Percentiles rank a stretch among this genome's conserved stretches.
These are phyloP conservation scores for Solanum rostratum DNA, from an alignment of 257 asterid genomes.

Conservation along the genomic window DNA sequence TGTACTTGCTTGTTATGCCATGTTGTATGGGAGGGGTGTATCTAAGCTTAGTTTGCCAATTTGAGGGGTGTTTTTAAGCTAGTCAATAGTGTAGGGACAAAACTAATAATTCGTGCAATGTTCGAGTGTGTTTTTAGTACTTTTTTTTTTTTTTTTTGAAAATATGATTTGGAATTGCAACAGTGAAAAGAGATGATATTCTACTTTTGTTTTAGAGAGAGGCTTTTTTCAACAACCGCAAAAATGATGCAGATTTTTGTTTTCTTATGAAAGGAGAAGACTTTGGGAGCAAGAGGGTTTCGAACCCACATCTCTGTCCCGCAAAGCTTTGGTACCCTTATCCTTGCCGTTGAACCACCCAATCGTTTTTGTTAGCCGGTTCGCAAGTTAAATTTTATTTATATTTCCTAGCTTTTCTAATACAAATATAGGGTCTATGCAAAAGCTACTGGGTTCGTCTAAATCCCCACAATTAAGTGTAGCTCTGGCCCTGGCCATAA, in stretches of 20 bases:
- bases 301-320: neutral
- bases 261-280: neutral
- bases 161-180: neutral
- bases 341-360: no score
- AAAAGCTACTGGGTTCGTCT: neutral
- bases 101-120: no score
- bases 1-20: no score
- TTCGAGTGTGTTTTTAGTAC: no score
- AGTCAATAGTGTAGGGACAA: no score
- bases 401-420: neutral
- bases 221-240: neutral
- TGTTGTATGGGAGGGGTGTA: no score
- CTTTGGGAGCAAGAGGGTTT: neutral
- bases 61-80: no score
- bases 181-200: neutral
- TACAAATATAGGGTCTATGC: neutral
- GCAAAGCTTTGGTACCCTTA: neutral
- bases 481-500: neutral
- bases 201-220: neutral
- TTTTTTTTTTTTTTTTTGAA: neutral
- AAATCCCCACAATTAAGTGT: neutral
- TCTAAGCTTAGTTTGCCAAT: no score
- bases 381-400: no score
- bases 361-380: no score
- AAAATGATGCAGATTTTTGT: neutral